Evolutionary conservation across 2,329 filamentous ascomycete genomes (phyloP).

Genomic region (Curvularia eragrostidis): DNA sequence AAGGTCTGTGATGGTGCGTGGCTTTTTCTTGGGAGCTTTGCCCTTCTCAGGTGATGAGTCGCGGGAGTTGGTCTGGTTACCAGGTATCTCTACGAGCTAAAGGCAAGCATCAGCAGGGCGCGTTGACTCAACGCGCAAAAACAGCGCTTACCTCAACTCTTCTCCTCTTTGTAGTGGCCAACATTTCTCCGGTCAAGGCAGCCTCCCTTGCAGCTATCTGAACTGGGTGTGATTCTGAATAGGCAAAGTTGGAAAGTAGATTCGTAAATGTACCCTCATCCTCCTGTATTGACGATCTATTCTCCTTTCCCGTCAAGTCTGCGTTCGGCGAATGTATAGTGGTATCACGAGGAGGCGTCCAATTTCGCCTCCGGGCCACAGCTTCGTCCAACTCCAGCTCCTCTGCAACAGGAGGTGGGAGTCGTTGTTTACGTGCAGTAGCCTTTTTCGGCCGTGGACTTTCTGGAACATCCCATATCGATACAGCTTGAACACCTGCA

Average conservation of each 20-base stretch:
- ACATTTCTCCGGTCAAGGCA: conserved; percentile 9
- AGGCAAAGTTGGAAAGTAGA: conserved; percentile 41
- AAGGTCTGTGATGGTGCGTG: conserved; percentile 50
- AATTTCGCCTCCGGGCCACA: conserved; percentile 40
- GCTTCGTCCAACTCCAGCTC: conserved; percentile 41
- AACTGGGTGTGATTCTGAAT: conserved; percentile 25
- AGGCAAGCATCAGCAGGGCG: background rate
- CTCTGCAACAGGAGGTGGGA: conserved; percentile 14
- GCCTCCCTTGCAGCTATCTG: conserved; percentile 10
- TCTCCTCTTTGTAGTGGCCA: conserved; percentile 35
- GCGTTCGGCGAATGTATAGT: conserved; percentile 17
- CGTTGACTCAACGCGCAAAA: background rate
- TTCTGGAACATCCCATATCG: conserved; percentile 37
- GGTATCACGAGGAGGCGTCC: conserved; percentile 48
- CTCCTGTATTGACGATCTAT: conserved; percentile 17
- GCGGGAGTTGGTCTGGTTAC: conserved; percentile 29
- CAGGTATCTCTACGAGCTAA: conserved; percentile 38
- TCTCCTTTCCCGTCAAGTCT: conserved; percentile 36
- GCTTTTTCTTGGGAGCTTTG: conserved; percentile 49
- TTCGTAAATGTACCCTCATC: conserved; percentile 29
- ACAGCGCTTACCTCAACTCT: conserved; percentile 34
- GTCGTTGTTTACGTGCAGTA: conserved; percentile 20
- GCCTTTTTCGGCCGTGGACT: conserved; percentile 28
- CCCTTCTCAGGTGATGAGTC: conserved; percentile 40
- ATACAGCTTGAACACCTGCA: conserved; percentile 9